Evolutionary conservation across 805 yeast species (phyloP), one percentile per base, ranked within the genome.

Genomic region (Middelhovenomyces tepae): DNA sequence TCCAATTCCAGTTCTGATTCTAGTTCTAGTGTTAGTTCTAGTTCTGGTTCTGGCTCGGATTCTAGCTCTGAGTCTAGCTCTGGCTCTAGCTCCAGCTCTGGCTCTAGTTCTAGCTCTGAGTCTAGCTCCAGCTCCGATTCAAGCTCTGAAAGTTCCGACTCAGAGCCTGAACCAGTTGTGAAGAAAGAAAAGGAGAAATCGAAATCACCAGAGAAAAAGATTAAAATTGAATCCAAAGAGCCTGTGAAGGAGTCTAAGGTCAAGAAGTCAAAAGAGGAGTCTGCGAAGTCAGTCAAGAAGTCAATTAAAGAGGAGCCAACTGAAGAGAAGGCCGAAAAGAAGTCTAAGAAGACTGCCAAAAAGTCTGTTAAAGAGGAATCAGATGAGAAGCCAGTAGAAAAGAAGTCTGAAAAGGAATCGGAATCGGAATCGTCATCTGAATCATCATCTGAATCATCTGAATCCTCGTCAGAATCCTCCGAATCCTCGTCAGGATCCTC

Each of bases 1-100:
- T 37, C 43, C 28, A 36, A 32, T 30, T 42, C 50, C 3, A 35
- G 26, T 22, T 45, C 50, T 4, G 43, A 41, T 14, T 39, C 37
- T 17, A 39, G 27, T 13, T 34, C 37, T 16, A 18, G 21, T 18
- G 27, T 31, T 20, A 8, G 27, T n/a, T 30, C 30, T 18, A 27
- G 26, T 22, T 36, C 46, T n/a, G n/a, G n/a, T n/a, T 37, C 44
- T 20, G 34, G 30, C 14, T 41, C 48, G 16, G 23, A 15, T 16
- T 37, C 42, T 11, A 36, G 30, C 23, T 37, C 47, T 27, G 34
- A 25, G 28, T 35, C 46, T 17, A 31, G 22, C 27, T 37, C 46
- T 8, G 38, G 35, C 28, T 31, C 45, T 17, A 26, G 23, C 37
- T 6, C 10, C 16, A 16, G 20, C n/a, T 16, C 21, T 24, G 35